Evolutionary conservation across 1,139 yeast genomes (phyloP), one percentile per base, ranked within the genome.

Genomic region (Suhomyces wounanorum): DNA sequence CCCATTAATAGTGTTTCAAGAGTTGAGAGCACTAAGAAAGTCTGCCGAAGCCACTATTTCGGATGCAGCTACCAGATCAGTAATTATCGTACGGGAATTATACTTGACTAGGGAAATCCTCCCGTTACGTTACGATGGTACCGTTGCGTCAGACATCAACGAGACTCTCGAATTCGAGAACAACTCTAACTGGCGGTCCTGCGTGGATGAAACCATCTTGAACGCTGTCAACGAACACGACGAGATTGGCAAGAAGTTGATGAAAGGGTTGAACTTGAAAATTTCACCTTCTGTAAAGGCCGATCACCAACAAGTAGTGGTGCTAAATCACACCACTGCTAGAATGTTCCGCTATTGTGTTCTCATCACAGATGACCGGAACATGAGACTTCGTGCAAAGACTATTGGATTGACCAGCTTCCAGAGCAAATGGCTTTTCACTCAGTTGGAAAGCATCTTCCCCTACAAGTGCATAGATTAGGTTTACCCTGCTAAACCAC

Each of bases 11-110:
- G 90, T 88, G 9, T 87, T 87, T 63, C 95, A 87, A 69, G 95
- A 87, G 60, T 70, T 87, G 53, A 70, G 94, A 58, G 85, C 89
- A n/a, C 69, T 87, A 55, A 69, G 95, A 52, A 83, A 87, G 61
- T 84, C 90, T 3, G 80, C 84, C 21, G 95, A 87, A 62, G 87
- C 86, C 6, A 82, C 88, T 4, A 85, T 87, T 30, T 84, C 90
- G 2, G 95, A 87, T 64, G 87, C 92, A 1, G 94, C 94, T 1
- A 87, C 94, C 0, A 72, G 94, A 52, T 87, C 91, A 1, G 91
- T 87, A 16, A 85, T 87, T 16, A 84, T 87, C 7, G 79, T 87
- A 31, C 74, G 92, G 53, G 91, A 86, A 59, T 69, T 87, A 50
- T 84, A 83, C 59, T 66, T 78, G 28, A 84, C 87, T 44, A 74